Percentiles rank a stretch among this genome's conserved stretches.
These are phyloP conservation scores for Vaccinium darrowii DNA, from an alignment of 148 eudicot species.

Conservation along the genomic window DNA sequence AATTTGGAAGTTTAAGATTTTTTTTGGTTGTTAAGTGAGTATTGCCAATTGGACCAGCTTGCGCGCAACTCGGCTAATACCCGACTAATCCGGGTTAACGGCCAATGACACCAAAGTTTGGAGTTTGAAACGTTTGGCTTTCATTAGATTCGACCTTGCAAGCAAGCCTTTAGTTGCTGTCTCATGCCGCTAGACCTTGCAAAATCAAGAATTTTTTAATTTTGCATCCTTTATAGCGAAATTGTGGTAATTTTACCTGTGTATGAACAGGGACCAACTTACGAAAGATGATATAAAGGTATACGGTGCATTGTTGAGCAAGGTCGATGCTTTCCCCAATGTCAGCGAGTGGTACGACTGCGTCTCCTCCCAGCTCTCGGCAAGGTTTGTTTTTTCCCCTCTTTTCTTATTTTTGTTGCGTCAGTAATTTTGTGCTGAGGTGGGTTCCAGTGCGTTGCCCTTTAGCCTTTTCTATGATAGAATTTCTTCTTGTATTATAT, in stretches of 20 bases:
- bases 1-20: too few relatives aligned
- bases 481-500: not conserved
- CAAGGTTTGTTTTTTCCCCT: conserved; percentile 48
- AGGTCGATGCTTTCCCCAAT: conserved; percentile 60
- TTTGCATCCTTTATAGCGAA: not conserved
- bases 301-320: conserved; percentile 53
- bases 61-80: not conserved
- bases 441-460: not conserved
- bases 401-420: not conserved
- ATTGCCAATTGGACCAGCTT: not conserved
- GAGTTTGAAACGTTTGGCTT: not conserved
- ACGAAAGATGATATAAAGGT: conserved; percentile 90
- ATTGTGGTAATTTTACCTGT: not conserved
- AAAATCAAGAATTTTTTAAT: not conserved
- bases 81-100: not conserved
- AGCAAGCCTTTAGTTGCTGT: not conserved
- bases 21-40: not conserved
- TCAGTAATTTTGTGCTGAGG: not conserved
- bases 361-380: conserved; percentile 49
- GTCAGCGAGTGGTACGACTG: conserved; percentile 71
- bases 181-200: not conserved
- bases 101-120: not conserved
- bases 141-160: not conserved
- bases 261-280: conserved; percentile 39
- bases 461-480: not conserved